Conservation (phyloP, 2,329 filamentous ascomycete species). For the Coniochaeta sp. region DNA sequence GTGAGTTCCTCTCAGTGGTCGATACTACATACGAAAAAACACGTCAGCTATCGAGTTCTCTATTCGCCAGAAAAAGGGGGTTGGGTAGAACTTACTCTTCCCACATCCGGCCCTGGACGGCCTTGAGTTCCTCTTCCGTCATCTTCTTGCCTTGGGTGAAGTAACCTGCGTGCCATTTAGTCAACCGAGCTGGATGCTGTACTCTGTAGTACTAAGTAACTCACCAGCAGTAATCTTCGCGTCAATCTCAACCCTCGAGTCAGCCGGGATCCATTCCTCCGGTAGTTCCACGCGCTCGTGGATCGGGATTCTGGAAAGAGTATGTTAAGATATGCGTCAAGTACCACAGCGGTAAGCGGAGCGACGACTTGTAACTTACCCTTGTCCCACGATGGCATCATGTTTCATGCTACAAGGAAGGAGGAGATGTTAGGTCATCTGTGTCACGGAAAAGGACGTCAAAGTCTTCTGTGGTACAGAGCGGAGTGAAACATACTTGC, state of each 20-base stretch:
- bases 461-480: background rate
- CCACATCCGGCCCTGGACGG: constrained; percentile 87
- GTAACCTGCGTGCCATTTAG: constrained; percentile 40
- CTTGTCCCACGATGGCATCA: constrained; percentile 79
- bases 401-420: constrained; percentile 66
- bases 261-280: constrained; percentile 86
- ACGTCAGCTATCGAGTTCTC: constrained; percentile 18
- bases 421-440: constrained; percentile 11
- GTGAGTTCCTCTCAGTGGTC: constrained; percentile 13
- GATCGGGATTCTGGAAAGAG: constrained; percentile 63
- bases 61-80: constrained; percentile 10
- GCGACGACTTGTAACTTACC: constrained; percentile 36
- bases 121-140: constrained; percentile 76
- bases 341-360: background rate
- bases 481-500: constrained; percentile 62
- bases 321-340: background rate
- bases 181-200: constrained; percentile 3
- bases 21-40: constrained; percentile 15
- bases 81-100: constrained; percentile 55
- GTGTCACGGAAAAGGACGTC: constrained; percentile 4
- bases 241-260: constrained; percentile 97
- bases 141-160: constrained; percentile 87
- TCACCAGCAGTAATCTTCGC: constrained; percentile 93
- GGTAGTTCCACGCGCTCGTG: constrained; percentile 86
- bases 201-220: constrained; percentile 20